Evolutionary conservation across 257 asterid genomes (phyloP).

Genomic region (Henckelia pumila): DNA sequence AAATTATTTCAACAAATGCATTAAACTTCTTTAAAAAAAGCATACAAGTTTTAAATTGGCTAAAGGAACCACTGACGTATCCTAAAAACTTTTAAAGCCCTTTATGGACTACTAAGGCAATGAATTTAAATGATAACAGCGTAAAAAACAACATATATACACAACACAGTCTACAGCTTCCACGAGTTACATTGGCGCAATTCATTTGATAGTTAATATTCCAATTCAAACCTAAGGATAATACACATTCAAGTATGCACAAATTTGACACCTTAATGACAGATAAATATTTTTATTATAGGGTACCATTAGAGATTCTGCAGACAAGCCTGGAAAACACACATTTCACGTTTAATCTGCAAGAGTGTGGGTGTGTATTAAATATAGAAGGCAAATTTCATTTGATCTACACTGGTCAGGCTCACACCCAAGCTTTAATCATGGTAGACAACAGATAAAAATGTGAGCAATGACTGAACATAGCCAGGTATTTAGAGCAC

Average conservation of each 20-base stretch:
- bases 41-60: background rate
- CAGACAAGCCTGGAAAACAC: background rate
- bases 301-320: background rate
- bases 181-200: background rate
- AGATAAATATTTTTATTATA: no score
- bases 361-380: background rate
- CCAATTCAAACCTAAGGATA: background rate
- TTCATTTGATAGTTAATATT: background rate
- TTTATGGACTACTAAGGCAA: background rate
- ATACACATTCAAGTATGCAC: background rate
- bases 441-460: background rate
- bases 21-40: constrained; percentile 23
- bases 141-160: background rate
- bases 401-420: background rate
- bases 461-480: background rate
- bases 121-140: background rate
- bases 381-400: background rate
- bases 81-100: background rate
- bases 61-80: background rate
- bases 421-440: background rate
- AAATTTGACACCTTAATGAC: background rate
- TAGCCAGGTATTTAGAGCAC: background rate
- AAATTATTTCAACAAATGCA: constrained; percentile 33
- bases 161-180: background rate
- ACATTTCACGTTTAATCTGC: no score